A percentile compares a stretch with the other conserved stretches of the same genome.
Conservation (phyloP, 2,329 filamentous ascomycete genomes). For the Cladosporium cucumerinum region DNA sequence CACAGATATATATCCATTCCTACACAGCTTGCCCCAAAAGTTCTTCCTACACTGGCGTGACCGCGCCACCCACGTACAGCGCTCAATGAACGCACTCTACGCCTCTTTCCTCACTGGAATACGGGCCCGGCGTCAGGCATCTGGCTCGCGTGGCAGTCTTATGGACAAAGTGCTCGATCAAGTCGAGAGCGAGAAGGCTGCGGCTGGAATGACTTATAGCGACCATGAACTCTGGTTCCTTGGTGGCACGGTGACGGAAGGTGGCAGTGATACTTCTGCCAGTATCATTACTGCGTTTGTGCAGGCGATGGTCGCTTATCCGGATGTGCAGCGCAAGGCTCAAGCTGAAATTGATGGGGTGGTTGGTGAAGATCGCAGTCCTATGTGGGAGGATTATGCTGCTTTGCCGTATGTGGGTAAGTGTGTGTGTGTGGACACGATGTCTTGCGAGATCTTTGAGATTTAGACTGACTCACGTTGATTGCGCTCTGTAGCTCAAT, state of each 20-base stretch:
- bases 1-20: conserved; percentile 36
- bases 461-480: background rate
- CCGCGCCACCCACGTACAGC: conserved; percentile 37
- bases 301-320: conserved; percentile 33
- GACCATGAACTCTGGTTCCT: conserved; percentile 40
- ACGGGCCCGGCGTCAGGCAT: conserved; percentile 31
- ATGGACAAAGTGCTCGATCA: conserved; percentile 44
- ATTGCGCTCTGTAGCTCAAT: conserved; percentile 13
- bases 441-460: background rate
- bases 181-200: conserved; percentile 23
- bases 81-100: conserved; percentile 44
- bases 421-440: background rate
- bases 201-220: conserved; percentile 24
- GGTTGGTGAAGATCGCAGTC: conserved; percentile 28
- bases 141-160: conserved; percentile 32
- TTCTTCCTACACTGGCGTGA: conserved; percentile 41
- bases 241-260: conserved; percentile 36
- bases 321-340: conserved; percentile 30
- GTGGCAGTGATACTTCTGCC: conserved; percentile 41
- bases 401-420: conserved; percentile 32
- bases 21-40: conserved; percentile 43
- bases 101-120: conserved; percentile 37
- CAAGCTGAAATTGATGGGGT: conserved; percentile 33
- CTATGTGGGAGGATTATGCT: conserved; percentile 32
- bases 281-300: conserved; percentile 38